Base-by-base conservation (phyloP, 768 basidiomycete species). In the Serendipita sp. region DNA sequence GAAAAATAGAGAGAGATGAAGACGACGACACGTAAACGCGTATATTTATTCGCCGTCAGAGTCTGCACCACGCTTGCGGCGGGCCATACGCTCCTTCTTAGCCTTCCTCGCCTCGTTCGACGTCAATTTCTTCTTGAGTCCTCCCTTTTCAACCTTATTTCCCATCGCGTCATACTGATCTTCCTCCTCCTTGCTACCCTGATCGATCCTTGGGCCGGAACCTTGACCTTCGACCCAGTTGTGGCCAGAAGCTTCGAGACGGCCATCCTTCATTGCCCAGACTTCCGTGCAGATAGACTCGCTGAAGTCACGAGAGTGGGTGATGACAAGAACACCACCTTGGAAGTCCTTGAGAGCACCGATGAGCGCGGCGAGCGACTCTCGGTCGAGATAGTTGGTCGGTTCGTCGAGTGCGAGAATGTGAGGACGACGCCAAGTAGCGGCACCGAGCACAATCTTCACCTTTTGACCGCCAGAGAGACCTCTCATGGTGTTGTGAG, bases 191-290 rank as follows among this genome's bases (percentile, higher is more conserved):
- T 86, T 94, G 3, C 82, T 88, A 70, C 82, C 82, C 83, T 92
- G 88, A 82, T 96, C 96, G 69, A 99, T 98, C 64, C 94, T 85
- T 45, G 92, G 74, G 11, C 95, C 95, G 20, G 91, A 80, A 62
- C 96, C 96, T 75, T 99, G 96, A 53, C 96, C 96, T 76, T 98
- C 96, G 71, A 96, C 92, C 95, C 94, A 96, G 82, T 96, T 95
- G 81, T 95, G 92, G 65, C 93, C 94, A 45, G 94, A 97, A 3
- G 95, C 92, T 78, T 94, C 91, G 66, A 98, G 84, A 69, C 79
- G 85, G 70, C 96, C 96, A 72, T 98, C 91, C 60, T 88, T 85
- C 96, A 98, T 99, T 42, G 96, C 95, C 96, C 96, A 98, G 43
- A 98, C 93, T 78, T 98, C 95, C 67, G 83, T 80, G 83, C 96